Base-by-base conservation (phyloP, 2,329 filamentous ascomycete genomes). In the Trichoderma guizhouense region DNA sequence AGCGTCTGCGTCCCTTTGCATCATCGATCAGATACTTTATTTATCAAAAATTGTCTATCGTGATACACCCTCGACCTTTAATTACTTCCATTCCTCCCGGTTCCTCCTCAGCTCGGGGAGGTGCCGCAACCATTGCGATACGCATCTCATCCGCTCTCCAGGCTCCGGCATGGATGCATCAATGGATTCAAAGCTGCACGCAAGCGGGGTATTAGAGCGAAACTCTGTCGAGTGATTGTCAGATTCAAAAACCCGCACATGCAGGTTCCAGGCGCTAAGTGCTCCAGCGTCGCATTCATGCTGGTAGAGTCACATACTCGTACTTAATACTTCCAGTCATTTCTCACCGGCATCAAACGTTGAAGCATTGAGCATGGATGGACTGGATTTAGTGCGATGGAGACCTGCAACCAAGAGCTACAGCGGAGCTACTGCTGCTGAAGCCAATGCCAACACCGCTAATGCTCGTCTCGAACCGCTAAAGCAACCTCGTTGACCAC, bases 181-280 rank as follows among this genome's bases (percentile, higher is more conserved):
- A 8, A 28, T 7, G 18, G 58, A 24, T 30, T 57, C n/a, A 47
- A 47, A 60, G 34, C 66, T 69, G 66, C 66, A 28, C 14, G 26
- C 66, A 34, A 58, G 55, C 55, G 66, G 66, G 66, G 66, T 69
- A 36, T 36, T 36, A 43, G 55, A n/a, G 24, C 39, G 36, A 60
- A 47, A 69, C 66, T 61, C 53, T 47, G 53, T 60, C 12, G 28
- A n/a, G 9, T 21, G n/a, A n/a, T 60, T 7, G 55, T 34, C 15
- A 68, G 64, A 67, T 67, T 57, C 55, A 26, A 69, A 67, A 69
- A 18, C 51, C 53, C 24, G 53, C 36, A 58, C 39, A 61, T 69
- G 67, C 57, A 69, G 57, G 55, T 69, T 53, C 57, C 57, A 51
- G 12, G 28, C 30, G 36, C 43, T 69, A 69, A 14, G 7, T 43